Evolutionary conservation across 2,329 filamentous ascomycete species (phyloP).

Genomic region (Zasmidium cellare): DNA sequence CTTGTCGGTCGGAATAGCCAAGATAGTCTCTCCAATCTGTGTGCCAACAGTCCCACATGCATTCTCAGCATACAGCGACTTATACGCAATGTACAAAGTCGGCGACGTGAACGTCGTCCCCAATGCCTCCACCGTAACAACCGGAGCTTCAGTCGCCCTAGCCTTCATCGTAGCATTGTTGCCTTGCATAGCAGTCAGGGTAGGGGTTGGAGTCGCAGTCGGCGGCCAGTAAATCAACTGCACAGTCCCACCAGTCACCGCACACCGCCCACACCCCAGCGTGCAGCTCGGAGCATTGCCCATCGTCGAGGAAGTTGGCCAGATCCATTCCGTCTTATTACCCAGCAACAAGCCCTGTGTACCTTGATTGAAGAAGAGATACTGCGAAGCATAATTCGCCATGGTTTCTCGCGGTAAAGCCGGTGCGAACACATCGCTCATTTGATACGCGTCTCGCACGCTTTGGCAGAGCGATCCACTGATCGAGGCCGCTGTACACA

Average conservation of each 20-base stretch:
- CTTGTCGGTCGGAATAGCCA: constrained; percentile 19
- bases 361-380: constrained; percentile 5
- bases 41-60: constrained; percentile 17
- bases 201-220: constrained; percentile 6
- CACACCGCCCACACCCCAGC: constrained; percentile 21
- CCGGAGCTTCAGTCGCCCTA: not conserved
- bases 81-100: constrained; percentile 27
- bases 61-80: constrained; percentile 21
- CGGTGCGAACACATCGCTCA: not conserved
- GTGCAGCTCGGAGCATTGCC: constrained; percentile 16
- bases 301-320: constrained; percentile 17
- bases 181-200: not conserved
- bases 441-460: constrained; percentile 8
- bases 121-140: constrained; percentile 14
- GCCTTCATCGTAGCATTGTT: constrained; percentile 1
- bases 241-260: constrained; percentile 22
- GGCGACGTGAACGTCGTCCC: constrained; percentile 26
- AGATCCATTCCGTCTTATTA: constrained; percentile 8
- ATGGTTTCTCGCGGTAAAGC: no score
- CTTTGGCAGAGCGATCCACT: constrained; percentile 11
- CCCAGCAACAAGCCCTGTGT: constrained; percentile 4
- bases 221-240: constrained; percentile 24
- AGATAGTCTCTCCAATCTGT: constrained; percentile 16
- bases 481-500: constrained; percentile 17
- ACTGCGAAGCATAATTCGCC: no score